Evolutionary conservation across 2,329 filamentous ascomycete species (phyloP).

Genomic region (Epichloe gansuensis): DNA sequence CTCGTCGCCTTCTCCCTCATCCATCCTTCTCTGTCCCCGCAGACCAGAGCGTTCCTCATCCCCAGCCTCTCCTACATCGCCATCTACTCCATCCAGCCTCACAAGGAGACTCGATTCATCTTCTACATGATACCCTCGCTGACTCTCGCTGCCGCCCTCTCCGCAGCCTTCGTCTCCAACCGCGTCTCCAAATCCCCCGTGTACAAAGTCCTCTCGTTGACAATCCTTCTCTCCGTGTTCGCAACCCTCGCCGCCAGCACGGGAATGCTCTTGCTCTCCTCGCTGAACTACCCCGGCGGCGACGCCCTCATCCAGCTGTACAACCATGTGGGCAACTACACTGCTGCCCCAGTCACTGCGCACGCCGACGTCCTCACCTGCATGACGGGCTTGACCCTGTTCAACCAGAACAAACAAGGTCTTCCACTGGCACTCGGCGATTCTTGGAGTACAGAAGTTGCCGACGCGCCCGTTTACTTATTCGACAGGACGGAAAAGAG

Average conservation of each 20-base stretch:
- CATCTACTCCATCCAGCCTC: conserved; percentile 77
- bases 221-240: conserved; percentile 46
- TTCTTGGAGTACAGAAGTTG: background rate
- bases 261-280: conserved; percentile 62
- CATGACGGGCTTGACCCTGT: conserved; percentile 60
- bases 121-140: conserved; percentile 75
- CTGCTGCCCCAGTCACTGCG: conserved; percentile 24
- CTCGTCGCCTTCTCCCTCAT: conserved; percentile 41
- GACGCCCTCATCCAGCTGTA: conserved; percentile 53
- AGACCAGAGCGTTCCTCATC: conserved; percentile 38
- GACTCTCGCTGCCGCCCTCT: conserved; percentile 63
- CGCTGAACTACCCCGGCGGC: conserved; percentile 88
- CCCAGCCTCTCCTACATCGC: conserved; percentile 62
- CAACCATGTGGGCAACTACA: conserved; percentile 14
- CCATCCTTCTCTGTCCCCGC: conserved; percentile 30
- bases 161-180: conserved; percentile 56
- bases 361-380: conserved; percentile 55
- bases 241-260: conserved; percentile 47
- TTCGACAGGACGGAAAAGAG: conserved; percentile 53
- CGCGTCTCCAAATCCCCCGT: conserved; percentile 48
- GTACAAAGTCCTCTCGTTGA: conserved; percentile 40
- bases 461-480: conserved; percentile 17
- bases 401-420: conserved; percentile 36
- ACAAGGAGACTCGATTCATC: conserved; percentile 95
- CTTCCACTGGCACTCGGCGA: conserved; percentile 20